Evolutionary conservation across 495 filamentous ascomycete species (phyloP), one percentile per base, ranked within the genome.

Genomic region (Durotheca rogersii): DNA sequence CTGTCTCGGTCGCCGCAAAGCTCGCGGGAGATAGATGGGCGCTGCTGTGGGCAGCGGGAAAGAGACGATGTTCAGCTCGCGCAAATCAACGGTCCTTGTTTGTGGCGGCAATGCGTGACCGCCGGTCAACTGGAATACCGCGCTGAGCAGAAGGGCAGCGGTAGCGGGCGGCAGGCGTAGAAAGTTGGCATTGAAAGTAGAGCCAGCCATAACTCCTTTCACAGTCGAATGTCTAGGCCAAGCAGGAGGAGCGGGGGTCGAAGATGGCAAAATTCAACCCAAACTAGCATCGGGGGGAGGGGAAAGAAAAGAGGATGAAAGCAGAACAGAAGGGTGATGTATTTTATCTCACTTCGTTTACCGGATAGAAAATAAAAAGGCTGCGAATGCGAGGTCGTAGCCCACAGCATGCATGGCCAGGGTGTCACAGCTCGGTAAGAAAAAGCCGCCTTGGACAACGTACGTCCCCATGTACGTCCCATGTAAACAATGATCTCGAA

Each of bases 21-120:
- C 58, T 10, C 67, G 66, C 50, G 65, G 64, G 27, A 66, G 52
- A 35, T 55, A 49, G 7, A 59, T 49, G 11, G 71, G 71, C n/a
- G 69, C 55, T 17, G 67, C 60, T 19, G 74, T 74, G 7, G 72
- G 67, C 15, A 64, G 63, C 10, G 72, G 70, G 61, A 69, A 76
- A 33, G 73, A 55, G 16, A 70, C 60, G 21, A 75, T 73, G 35
- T 72, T 65, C 58, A 77, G 56, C 36, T 61, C 66, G 16, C 58
- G 67, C 36, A 68, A 47, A 10, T 65, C 63, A 19, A 76, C 35
- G 0, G 71, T 74, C 29, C 60, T 69, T 10, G 73, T 77, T 17
- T 64, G 47, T 11, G 54, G 62, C 2, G 67, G 71, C 14, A 73
- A 40, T 38, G 55, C 56, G 58, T 74, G 67, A 20, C 66, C 64